Base-by-base conservation (phyloP, 73 alveolate genomes). In the Paraurostyla sp. region DNA sequence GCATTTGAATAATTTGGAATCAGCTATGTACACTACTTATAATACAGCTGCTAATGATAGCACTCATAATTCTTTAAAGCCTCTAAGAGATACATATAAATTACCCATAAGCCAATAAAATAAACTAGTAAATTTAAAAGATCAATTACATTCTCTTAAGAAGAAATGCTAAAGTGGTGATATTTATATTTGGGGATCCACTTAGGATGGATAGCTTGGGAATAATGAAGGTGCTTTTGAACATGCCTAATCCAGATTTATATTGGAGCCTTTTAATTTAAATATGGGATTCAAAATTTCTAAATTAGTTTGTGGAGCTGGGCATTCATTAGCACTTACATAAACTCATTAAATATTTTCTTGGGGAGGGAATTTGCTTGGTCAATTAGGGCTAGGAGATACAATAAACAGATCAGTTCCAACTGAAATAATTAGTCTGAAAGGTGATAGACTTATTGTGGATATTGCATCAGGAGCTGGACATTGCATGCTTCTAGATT, bases 391-490 rank as follows among this genome's bases (percentile, higher is more conserved):
- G 15, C 41, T 78, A 7, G 78, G 78, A 29, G 76, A 49, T 27
- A 78, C 78, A 7, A 20, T 30, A 50, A 2, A 32, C 6, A 50
- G 89, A 36, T 9, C 58, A 3, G 9, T n/a, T 0, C 76, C 89
- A 2, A 49, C 89, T 23, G 80, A 78, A 51, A 40, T 78, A 2
- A 54, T 59, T 3, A 32, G 71, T 25, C 65, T 49, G 1, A 49
- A 43, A 33, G 50, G 48, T 6, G 89, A 78, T 52, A 78, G 78
- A 78, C 52, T 51, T 2, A 35, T 78, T 16, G 63, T 36, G 0
- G 89, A 78, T 20, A 78, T 78, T 32, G 89, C 89, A 32, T 78
- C 80, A 33, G 89, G 89, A 51, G 89, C 89, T 32, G 89, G 89
- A 3, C 89, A 78, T 54, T 78, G 80, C 69, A 2, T 78, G 4